Base-by-base conservation (phyloP, 257 asterid species). In the Galeopsis tetrahit region DNA sequence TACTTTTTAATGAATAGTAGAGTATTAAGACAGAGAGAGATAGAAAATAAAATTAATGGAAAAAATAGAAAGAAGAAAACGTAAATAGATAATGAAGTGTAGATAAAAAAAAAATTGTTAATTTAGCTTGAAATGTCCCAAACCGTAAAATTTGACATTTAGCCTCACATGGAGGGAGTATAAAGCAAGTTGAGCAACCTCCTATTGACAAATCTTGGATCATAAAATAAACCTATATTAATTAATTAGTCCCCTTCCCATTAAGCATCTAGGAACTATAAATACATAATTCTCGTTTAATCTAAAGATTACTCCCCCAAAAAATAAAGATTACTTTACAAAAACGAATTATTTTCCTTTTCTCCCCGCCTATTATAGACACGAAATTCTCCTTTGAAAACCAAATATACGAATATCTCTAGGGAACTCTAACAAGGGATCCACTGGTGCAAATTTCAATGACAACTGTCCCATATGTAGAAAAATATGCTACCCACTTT, bases 401-500 rank as follows among this genome's bases (percentile, higher is more conserved):
- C 66, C 62, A 85, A 5, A 72, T 36, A 58, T 82, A 79, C 68
- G 65, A 51, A 51, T 60, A 59, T 64, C 59, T 64, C 53, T 73
- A 70, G 5, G 1, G 62, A 21, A 21, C 28, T 21, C 28, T 21
- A 21, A 21, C 77, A 38, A 80, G 83, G 89, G 84, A 89, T 86
- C 95, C 85, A 70, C 32, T 72, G 59, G 53, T 74, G 73, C 83
- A 75, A 78, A 71, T 59, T 68, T 77, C 88, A 78, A 74, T 84
- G 89, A 85, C 97, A 87, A 81, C 93, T 91, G 95, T 86, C 90
- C 71, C 38, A 62, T 28, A 31, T 73, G 78, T 80, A 76, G 85
- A 75, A 61, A 80, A 84, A 75, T 70, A 67, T 64, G 86, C 89
- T 72, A 62, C 87, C 82, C 86, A 77, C 84, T 28, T 81, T 85